Conservation (phyloP, 1,139 yeast genomes). For the Lodderomyces jiufengensis region DNA sequence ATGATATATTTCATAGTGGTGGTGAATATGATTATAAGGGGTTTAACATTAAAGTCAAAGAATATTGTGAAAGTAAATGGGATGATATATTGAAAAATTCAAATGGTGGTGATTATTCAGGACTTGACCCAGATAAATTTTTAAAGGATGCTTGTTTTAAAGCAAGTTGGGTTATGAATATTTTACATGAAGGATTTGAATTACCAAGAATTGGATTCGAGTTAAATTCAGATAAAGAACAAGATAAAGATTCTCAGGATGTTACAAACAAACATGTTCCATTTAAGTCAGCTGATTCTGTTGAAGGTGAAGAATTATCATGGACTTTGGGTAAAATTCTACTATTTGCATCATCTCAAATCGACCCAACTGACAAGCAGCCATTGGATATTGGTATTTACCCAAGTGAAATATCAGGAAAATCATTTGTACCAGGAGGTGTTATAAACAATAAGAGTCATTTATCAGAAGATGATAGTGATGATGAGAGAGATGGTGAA, state of each 20-base stretch:
- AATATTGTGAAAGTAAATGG: slow-evolving; percentile 71
- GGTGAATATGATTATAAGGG: slow-evolving; percentile 66
- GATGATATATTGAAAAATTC: slow-evolving; percentile 44
- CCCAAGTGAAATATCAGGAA: slow-evolving; percentile 49
- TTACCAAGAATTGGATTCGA: slow-evolving; percentile 63
- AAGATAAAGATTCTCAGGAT: slow-evolving; percentile 18
- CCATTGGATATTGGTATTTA: slow-evolving; percentile 43
- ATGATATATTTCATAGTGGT: slow-evolving; percentile 73
- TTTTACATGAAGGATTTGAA: slow-evolving; percentile 76
- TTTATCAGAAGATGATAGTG: slow-evolving; percentile 22
- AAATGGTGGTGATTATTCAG: slow-evolving; percentile 49
- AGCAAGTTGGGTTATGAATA: slow-evolving; percentile 76
- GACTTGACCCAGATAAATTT: slow-evolving; percentile 41
- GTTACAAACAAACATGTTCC: slow-evolving; percentile 44
- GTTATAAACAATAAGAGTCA: slow-evolving; percentile 9
- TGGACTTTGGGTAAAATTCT: slow-evolving; percentile 67
- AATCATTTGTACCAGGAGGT: slow-evolving; percentile 38
- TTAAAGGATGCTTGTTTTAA: slow-evolving; percentile 72
- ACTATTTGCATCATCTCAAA: slow-evolving; percentile 55
- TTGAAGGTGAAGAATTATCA: slow-evolving; percentile 58
- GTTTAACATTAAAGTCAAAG: slow-evolving; percentile 57
- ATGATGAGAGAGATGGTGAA: slow-evolving; percentile 16
- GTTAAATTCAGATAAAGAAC: slow-evolving; percentile 18
- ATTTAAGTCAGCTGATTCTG: slow-evolving; percentile 57
- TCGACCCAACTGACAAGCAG: slow-evolving; percentile 22